Evolutionary conservation across 2,329 filamentous ascomycete species (phyloP), one percentile per base, ranked within the genome.

Genomic region (Xylaria sp.): DNA sequence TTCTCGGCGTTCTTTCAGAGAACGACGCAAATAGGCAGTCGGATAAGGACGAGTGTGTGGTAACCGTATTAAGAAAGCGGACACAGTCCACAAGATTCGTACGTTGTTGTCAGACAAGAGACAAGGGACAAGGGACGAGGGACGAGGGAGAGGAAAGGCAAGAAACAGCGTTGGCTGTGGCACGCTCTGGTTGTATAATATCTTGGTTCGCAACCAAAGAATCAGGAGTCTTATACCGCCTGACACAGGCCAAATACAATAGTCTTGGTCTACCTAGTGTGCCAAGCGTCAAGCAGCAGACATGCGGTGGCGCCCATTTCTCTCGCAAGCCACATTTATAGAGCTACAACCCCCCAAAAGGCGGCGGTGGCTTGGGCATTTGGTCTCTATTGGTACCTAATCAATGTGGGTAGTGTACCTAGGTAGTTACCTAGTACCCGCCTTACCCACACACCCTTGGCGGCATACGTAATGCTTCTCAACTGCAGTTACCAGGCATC

Each of bases 191-290:
- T 65, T 28, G 61, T 66, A 48, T 67, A 67, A 69, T 71, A 65
- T 56, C 71, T 66, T 40, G 36, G 46, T 70, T 68, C 70, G 65
- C 68, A 67, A 67, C 51, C 56, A 70, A 59, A 63, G 59, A 65
- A 63, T 70, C 66, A 71, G 69, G 71, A 71, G 65, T 53, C 17
- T 46, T 31, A 63, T 68, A 65, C 67, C 65, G 64, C 65, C 65
- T 67, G 65, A 66, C 57, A n/a, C 31, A 28, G 48, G n/a, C 31
- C 28, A 38, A 23, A n/a, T 54, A 38, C 36, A 11, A 38, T 13
- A 51, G 26, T 7, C 23, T 4, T 53, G 49, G 26, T 36, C 57
- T n/a, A n/a, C n/a, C n/a, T 59, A 64, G 46, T 67, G 67, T 56
- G 61, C 65, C 61, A 26, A 54, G 54, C 13, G 10, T 2, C 36